These are phyloP conservation scores for Monosporozyma unispora DNA, from an alignment of 805 yeast genomes.

Conservation along the genomic window DNA sequence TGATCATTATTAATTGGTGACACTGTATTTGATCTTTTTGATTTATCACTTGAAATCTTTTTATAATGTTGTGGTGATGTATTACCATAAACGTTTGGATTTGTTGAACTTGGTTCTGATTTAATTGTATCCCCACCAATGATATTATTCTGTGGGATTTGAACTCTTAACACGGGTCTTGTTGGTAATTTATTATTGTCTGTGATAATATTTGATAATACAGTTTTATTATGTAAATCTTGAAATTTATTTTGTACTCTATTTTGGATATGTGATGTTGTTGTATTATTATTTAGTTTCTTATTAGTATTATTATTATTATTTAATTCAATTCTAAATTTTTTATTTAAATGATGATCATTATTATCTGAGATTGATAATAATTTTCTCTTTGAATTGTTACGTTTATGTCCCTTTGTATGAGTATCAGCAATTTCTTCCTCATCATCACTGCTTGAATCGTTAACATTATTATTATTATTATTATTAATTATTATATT, in stretches of 20 bases:
- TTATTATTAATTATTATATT: too few species aligned
- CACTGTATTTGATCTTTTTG: background rate
- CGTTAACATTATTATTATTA: background rate
- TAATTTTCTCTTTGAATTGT: background rate
- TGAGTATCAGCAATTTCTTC: background rate
- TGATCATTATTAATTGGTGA: background rate
- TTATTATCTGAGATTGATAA: background rate
- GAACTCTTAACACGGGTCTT: conserved; percentile 55
- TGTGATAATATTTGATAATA: background rate
- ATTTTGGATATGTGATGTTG: conserved; percentile 13
- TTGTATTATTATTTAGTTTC: background rate
- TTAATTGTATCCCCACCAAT: conserved; percentile 22
- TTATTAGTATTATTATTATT: conserved; percentile 1
- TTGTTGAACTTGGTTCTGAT: conserved; percentile 33
- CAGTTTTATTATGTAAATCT: conserved; percentile 12
- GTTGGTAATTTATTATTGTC: background rate
- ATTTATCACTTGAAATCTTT: conserved; percentile 16
- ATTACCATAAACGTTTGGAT: conserved; percentile 7
- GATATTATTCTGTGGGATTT: conserved; percentile 46
- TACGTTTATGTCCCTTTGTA: background rate
- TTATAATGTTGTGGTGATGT: conserved; percentile 5
- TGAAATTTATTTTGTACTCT: conserved; percentile 23
- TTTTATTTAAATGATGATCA: conserved; percentile 1
- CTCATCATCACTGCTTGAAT: background rate
- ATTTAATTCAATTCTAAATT: background rate